A percentile compares a stretch with the other conserved stretches of the same genome.
Evolutionary conservation across 1,284 basidiomycete genomes (phyloP).

Genomic region (Bothia castanella): DNA sequence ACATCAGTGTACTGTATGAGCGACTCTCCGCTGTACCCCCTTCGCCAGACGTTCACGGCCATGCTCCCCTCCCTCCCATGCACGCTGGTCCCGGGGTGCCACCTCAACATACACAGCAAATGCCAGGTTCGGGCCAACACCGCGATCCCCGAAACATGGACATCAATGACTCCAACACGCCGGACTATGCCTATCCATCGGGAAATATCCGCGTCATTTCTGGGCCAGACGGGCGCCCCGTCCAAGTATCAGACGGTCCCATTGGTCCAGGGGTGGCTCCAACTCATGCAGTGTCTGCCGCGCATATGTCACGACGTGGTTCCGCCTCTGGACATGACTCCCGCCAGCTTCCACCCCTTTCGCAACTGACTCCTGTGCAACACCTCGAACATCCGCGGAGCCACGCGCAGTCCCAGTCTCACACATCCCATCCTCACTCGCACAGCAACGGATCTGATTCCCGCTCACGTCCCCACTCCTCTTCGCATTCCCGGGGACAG

Average conservation of each 20-base stretch:
- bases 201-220: conserved; percentile 43
- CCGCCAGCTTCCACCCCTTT: conserved; percentile 49
- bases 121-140: conserved; percentile 34
- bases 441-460: conserved; percentile 36
- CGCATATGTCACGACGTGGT: conserved; percentile 35
- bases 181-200: conserved; percentile 46
- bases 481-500: conserved; percentile 42
- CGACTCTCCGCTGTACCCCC: conserved; percentile 59
- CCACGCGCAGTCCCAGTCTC: conserved; percentile 41
- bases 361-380: conserved; percentile 42
- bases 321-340: conserved; percentile 41
- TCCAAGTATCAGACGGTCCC: conserved; percentile 44
- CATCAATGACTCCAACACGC: conserved; percentile 41
- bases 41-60: conserved; percentile 47
- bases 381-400: conserved; percentile 37
- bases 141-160: conserved; percentile 43
- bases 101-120: conserved; percentile 35
- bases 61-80: conserved; percentile 37
- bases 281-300: conserved; percentile 37
- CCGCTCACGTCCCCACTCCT: conserved; percentile 43
- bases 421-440: conserved; percentile 33
- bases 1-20: conserved; percentile 68
- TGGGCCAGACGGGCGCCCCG: conserved; percentile 45
- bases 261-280: conserved; percentile 40
- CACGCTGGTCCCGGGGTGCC: conserved; percentile 36